Percentiles rank a stretch among this genome's conserved stretches.
These are phyloP conservation scores for Xylaria sp. DNA, from an alignment of 2,329 filamentous ascomycete genomes.

Conservation along the genomic window DNA sequence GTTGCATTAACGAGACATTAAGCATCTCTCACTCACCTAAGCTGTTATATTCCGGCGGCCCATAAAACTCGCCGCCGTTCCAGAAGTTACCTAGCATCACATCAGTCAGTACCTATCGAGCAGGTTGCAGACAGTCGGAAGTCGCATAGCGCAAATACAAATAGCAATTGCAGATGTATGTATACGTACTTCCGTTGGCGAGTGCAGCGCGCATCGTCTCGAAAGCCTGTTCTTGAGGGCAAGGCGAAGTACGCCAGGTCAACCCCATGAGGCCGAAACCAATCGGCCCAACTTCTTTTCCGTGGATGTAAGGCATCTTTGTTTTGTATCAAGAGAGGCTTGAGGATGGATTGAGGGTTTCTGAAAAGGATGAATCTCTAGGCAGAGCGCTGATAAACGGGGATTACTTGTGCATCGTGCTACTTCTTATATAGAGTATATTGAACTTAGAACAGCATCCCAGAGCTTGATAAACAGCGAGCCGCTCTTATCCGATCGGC, in stretches of 20 bases:
- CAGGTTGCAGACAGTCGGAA: neutral
- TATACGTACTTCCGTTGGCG: constrained; percentile 42
- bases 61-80: constrained; percentile 69
- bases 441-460: neutral
- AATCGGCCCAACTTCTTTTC: constrained; percentile 43
- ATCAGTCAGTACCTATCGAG: neutral
- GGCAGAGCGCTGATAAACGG: neutral
- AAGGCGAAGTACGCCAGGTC: constrained; percentile 45
- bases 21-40: constrained; percentile 44
- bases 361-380: neutral
- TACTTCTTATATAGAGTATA: neutral
- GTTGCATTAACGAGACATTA: neutral
- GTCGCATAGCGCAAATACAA: neutral
- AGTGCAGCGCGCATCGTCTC: constrained; percentile 61
- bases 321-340: neutral
- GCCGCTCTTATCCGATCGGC: neutral
- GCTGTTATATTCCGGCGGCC: constrained; percentile 61
- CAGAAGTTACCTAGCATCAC: constrained; percentile 54
- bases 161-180: neutral
- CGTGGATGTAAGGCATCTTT: constrained; percentile 44
- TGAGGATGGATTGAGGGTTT: neutral
- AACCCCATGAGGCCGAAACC: constrained; percentile 49
- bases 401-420: neutral
- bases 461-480: neutral
- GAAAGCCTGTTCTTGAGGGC: constrained; percentile 55